Evolutionary conservation across 1,284 basidiomycete species (phyloP).

Genomic region (Ceratobasidium sp.): DNA sequence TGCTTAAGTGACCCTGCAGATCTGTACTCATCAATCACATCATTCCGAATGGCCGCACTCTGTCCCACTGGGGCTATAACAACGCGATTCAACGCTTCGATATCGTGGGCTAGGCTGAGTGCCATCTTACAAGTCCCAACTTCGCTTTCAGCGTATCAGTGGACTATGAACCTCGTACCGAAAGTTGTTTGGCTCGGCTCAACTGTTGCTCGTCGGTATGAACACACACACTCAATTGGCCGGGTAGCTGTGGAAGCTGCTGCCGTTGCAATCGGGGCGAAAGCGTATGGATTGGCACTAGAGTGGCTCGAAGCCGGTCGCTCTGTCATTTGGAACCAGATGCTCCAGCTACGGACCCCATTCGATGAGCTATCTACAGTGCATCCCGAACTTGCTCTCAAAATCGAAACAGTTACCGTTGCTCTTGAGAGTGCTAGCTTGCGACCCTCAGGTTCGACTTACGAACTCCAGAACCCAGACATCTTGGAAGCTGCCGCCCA

Average conservation of each 20-base stretch:
- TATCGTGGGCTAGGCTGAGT: too few relatives aligned
- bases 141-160: too few relatives aligned
- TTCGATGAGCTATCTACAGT: not conserved
- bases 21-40: too few relatives aligned
- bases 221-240: not conserved
- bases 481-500: not conserved
- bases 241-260: not conserved
- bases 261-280: not conserved
- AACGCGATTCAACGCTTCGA: too few relatives aligned
- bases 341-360: conserved; percentile 10
- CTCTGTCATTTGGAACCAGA: conserved; percentile 9
- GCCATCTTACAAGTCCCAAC: too few relatives aligned
- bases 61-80: too few relatives aligned
- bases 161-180: conserved; percentile 30
- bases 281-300: not conserved
- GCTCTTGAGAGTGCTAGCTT: not conserved
- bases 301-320: conserved; percentile 27
- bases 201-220: conserved; percentile 13
- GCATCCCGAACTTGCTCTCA: not conserved
- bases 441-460: not conserved
- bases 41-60: too few relatives aligned
- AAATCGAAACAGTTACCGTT: not conserved
- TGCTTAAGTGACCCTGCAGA: too few relatives aligned
- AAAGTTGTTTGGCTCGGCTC: conserved; percentile 8
- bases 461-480: not conserved